Percentiles rank a stretch among this genome's conserved stretches.
phyloP scores from a whole-genome alignment of 75 land plant species.

The Cryptomeria japonica region DNA sequence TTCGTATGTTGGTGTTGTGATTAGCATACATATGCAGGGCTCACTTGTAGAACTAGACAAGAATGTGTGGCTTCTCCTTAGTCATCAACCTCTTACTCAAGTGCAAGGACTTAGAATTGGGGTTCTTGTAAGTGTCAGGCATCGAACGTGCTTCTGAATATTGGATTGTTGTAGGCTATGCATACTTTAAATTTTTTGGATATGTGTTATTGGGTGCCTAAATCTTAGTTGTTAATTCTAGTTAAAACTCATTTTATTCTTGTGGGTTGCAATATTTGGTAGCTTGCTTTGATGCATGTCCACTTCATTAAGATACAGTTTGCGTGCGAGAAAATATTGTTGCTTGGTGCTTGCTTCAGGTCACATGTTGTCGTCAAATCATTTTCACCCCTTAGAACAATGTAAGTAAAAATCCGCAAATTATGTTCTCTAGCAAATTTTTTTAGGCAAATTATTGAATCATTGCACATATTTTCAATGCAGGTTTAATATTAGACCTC shows the following conservation, averaged over 20 bases:
- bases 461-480: background rate
- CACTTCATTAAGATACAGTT: slow-evolving; percentile 57
- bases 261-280: background rate
- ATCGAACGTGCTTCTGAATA: background rate
- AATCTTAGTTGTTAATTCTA: background rate
- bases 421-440: background rate
- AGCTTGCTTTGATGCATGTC: slow-evolving; percentile 50
- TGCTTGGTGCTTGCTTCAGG: slow-evolving; percentile 64
- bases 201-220: background rate
- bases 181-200: background rate
- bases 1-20: slow-evolving; percentile 57
- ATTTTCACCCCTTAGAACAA: slow-evolving; percentile 47
- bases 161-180: slow-evolving; percentile 29
- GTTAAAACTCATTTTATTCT: slow-evolving; percentile 5
- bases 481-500: slow-evolving; percentile 34
- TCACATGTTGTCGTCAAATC: slow-evolving; percentile 54
- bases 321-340: slow-evolving; percentile 37
- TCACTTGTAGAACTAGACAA: slow-evolving; percentile 67
- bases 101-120: slow-evolving; percentile 72
- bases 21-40: slow-evolving; percentile 61
- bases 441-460: background rate
- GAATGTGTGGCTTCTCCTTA: slow-evolving; percentile 66
- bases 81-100: slow-evolving; percentile 33
- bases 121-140: slow-evolving; percentile 56
- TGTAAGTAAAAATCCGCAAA: slow-evolving; percentile 26